Percentiles rank a stretch among this genome's conserved stretches.
phyloP scores from a whole-genome alignment of 441 rosid species.

The Gossypium aridum region DNA sequence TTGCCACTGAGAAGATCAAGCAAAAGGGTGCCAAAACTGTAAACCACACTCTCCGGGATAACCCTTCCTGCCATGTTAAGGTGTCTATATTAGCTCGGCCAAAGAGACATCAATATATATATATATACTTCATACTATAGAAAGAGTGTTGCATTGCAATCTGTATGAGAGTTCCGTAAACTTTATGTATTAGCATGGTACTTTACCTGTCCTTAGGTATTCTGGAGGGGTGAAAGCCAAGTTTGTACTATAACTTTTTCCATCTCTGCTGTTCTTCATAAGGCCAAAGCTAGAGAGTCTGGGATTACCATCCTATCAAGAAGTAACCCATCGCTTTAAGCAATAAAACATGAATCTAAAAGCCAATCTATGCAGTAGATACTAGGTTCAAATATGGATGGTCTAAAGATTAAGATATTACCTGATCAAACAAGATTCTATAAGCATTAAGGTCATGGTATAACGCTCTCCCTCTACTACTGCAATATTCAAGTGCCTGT shows the following conservation, averaged over 20 bases:
- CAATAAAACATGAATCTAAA: slow-evolving; percentile 10
- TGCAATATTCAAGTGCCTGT: slow-evolving; percentile 89
- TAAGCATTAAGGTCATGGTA: slow-evolving; percentile 97
- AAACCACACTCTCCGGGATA: slow-evolving; percentile 82
- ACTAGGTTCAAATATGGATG: slow-evolving; percentile 2
- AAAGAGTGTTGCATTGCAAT: neutral
- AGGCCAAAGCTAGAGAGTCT: slow-evolving; percentile 96
- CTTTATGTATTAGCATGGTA: neutral
- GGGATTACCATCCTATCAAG: slow-evolving; percentile 83
- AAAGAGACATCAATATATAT: slow-evolving; percentile 5
- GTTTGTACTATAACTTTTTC: slow-evolving; percentile 96
- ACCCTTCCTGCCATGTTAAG: slow-evolving; percentile 69
- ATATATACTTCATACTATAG: neutral
- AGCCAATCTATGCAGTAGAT: slow-evolving; percentile 6
- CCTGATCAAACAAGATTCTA: slow-evolving; percentile 92
- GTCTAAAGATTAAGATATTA: slow-evolving; percentile 19
- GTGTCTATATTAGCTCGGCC: slow-evolving; percentile 13
- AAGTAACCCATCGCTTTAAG: slow-evolving; percentile 15
- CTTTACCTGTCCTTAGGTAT: slow-evolving; percentile 83
- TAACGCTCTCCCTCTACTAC: slow-evolving; percentile 80
- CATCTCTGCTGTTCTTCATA: slow-evolving; percentile 97
- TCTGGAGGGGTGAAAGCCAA: slow-evolving; percentile 99
- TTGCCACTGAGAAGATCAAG: slow-evolving; percentile 97
- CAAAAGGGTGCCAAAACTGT: slow-evolving; percentile 93
- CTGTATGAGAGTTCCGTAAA: neutral